Evolutionary conservation across 192 early-diverging fungal species (phyloP).

Genomic region (Coemansia sp.): DNA sequence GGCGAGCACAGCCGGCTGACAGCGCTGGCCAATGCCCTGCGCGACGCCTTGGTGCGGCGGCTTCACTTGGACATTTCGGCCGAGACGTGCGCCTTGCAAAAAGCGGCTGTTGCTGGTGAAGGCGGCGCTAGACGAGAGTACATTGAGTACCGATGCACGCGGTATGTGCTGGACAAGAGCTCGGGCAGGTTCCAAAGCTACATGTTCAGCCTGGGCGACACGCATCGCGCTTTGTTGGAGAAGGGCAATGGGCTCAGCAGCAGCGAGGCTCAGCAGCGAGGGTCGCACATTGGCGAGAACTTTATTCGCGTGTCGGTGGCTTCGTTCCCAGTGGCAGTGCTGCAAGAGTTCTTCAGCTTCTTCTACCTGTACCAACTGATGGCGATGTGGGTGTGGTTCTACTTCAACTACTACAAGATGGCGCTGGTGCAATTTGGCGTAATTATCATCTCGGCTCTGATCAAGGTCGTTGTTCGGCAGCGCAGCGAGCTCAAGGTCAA

Average conservation of each 20-base stretch:
- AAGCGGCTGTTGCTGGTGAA: slow-evolving; percentile 41
- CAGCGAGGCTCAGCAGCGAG: slow-evolving; percentile 59
- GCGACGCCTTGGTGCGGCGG: slow-evolving; percentile 35
- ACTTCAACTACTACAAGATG: slow-evolving; percentile 69
- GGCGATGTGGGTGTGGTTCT: slow-evolving; percentile 73
- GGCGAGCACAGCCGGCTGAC: slow-evolving; percentile 49
- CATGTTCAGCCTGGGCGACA: slow-evolving; percentile 64
- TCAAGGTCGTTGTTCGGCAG: slow-evolving; percentile 62
- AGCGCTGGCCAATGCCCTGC: slow-evolving; percentile 46
- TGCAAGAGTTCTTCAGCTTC: slow-evolving; percentile 64
- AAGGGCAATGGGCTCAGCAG: slow-evolving; percentile 58
- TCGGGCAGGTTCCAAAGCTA: slow-evolving; percentile 61
- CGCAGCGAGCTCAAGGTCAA: slow-evolving; percentile 63
- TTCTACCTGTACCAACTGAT: slow-evolving; percentile 70
- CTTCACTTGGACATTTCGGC: slow-evolving; percentile 51
- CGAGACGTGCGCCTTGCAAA: slow-evolving; percentile 48
- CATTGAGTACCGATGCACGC: slow-evolving; percentile 79
- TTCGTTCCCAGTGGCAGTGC: slow-evolving; percentile 52
- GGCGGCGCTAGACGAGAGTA: slow-evolving; percentile 34
- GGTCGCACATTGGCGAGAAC: slow-evolving; percentile 69
- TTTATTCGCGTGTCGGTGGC: slow-evolving; percentile 62
- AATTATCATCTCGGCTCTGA: slow-evolving; percentile 62
- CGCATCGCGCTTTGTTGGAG: slow-evolving; percentile 56
- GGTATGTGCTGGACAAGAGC: slow-evolving; percentile 68
- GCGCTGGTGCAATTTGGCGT: slow-evolving; percentile 63